Evolutionary conservation across 352 stramenopile species (phyloP).

Genomic region (Globisporangium nunn): DNA sequence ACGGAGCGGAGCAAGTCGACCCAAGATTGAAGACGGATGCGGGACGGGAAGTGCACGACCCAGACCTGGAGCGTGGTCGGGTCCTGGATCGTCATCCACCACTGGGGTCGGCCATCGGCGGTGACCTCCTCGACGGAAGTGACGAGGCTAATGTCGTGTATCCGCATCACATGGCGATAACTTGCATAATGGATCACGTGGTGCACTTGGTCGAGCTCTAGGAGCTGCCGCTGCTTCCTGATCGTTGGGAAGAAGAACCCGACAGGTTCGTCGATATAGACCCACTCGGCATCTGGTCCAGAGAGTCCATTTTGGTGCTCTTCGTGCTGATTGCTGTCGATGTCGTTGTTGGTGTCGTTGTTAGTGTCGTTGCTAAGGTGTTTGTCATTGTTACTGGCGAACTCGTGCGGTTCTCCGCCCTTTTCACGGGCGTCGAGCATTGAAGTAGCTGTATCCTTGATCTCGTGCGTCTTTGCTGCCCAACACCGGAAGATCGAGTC

Average conservation of each 20-base stretch:
- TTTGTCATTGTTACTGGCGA: background rate
- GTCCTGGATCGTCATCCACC: slow-evolving; percentile 71
- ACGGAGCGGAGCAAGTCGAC: slow-evolving; percentile 31
- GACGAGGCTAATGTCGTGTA: slow-evolving; percentile 56
- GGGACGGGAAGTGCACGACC: slow-evolving; percentile 50
- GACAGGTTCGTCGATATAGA: slow-evolving; percentile 46
- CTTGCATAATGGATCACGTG: slow-evolving; percentile 51
- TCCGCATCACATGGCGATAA: slow-evolving; percentile 39
- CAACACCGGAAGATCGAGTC: slow-evolving; percentile 1
- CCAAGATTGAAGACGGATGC: slow-evolving; percentile 32
- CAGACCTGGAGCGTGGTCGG: slow-evolving; percentile 44
- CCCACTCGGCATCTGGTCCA: slow-evolving; percentile 33
- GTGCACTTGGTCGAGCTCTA: slow-evolving; percentile 58
- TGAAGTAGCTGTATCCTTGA: slow-evolving; percentile 1
- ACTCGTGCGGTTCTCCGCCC: background rate
- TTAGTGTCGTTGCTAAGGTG: slow-evolving; percentile 8
- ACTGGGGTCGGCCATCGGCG: slow-evolving; percentile 19
- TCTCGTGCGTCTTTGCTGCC: background rate
- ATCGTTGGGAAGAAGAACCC: slow-evolving; percentile 43
- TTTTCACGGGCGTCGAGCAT: slow-evolving; percentile 2
- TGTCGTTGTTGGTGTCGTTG: slow-evolving; percentile 11
- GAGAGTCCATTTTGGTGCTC: background rate
- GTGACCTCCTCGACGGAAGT: slow-evolving; percentile 43
- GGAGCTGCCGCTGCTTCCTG: slow-evolving; percentile 25
- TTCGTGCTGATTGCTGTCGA: slow-evolving; percentile 4